Evolutionary conservation across 257 asterid species (phyloP).

Genomic region (Nicotiana sylvestris): DNA sequence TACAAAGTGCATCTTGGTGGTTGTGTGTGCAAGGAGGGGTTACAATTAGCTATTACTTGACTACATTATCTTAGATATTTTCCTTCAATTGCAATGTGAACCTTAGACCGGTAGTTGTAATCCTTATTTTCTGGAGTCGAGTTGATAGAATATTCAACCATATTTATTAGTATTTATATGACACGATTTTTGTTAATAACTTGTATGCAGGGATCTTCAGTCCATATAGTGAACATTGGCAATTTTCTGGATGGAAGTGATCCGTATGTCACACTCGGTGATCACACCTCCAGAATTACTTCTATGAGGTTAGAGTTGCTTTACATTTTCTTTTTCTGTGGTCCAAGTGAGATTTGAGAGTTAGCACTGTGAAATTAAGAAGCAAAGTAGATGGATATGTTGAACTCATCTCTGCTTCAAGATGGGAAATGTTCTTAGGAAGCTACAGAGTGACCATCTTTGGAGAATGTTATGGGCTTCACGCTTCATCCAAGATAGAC

Average conservation of each 20-base stretch:
- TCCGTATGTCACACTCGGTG: constrained; percentile 24
- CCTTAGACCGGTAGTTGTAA: background rate
- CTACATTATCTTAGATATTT: background rate
- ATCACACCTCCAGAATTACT: constrained; percentile 67
- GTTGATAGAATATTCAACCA: background rate
- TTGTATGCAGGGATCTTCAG: constrained; percentile 49
- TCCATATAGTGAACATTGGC: constrained; percentile 29
- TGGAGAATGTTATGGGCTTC: background rate
- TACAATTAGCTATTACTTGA: background rate
- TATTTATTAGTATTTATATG: background rate
- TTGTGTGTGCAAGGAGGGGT: background rate
- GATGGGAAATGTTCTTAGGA: background rate
- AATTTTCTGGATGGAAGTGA: constrained; percentile 21
- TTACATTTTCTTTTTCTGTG: background rate
- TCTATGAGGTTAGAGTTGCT: constrained; percentile 55
- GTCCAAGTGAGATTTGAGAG: background rate
- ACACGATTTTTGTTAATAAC: background rate
- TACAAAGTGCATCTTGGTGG: background rate
- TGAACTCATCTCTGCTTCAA: background rate
- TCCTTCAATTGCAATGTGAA: background rate
- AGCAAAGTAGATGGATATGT: background rate
- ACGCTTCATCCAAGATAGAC: background rate
- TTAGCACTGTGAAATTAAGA: background rate
- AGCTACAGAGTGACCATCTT: background rate
- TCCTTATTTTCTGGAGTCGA: background rate